These are phyloP conservation scores for Nicotiana sylvestris DNA, from an alignment of 257 asterid genomes.

Conservation along the genomic window DNA sequence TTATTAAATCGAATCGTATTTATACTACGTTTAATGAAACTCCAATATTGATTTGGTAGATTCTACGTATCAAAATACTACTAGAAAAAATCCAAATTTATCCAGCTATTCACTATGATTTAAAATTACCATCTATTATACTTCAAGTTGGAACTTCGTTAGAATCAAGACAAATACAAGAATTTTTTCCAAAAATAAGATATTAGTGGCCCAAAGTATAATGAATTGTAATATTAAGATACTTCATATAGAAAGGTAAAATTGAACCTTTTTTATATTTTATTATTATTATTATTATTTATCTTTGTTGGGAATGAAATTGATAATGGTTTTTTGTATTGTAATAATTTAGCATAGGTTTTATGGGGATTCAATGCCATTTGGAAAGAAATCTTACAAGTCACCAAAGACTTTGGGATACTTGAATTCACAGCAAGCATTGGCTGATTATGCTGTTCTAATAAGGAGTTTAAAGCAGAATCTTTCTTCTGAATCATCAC, in stretches of 20 bases:
- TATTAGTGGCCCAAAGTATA: not conserved
- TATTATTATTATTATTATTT: too few species aligned
- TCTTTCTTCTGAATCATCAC: conserved; percentile 70
- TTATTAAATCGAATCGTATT: not conserved
- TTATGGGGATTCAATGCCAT: conserved; percentile 76
- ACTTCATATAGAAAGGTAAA: not conserved
- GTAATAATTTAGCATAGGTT: conserved; percentile 55
- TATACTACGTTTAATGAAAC: not conserved
- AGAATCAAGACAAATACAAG: too few species aligned
- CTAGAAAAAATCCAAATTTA: too few species aligned
- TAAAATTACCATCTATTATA: not conserved
- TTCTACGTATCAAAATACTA: not conserved
- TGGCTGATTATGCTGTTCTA: conserved; percentile 71
- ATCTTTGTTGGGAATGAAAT: not conserved
- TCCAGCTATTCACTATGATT: too few species aligned
- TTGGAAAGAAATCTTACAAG: conserved; percentile 45
- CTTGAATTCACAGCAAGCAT: conserved; percentile 69
- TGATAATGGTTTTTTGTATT: not conserved
- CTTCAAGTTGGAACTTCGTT: too few species aligned
- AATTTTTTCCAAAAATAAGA: too few species aligned
- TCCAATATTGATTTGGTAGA: not conserved
- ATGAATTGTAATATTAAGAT: not conserved
- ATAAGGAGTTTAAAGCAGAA: conserved; percentile 61
- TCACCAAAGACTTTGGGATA: conserved; percentile 65
- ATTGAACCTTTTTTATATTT: too few species aligned